Evolutionary conservation across 2,329 filamentous ascomycete species (phyloP).

Genomic region (Sarocladium strictum): DNA sequence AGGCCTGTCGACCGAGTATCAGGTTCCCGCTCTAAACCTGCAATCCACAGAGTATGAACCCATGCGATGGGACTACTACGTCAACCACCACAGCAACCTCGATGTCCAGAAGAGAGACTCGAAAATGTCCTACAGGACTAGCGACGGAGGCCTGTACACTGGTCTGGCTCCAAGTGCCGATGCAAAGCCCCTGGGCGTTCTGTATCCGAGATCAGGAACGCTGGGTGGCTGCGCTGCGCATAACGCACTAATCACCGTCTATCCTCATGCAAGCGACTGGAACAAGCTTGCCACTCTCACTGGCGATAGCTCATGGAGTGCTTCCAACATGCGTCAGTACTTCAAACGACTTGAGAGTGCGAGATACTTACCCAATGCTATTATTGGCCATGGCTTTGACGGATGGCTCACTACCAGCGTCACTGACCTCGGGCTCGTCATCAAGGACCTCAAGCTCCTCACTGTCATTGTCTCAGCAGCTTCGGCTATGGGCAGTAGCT

Average conservation of each 20-base stretch:
- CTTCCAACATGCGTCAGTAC: constrained; percentile 33
- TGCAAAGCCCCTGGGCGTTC: constrained; percentile 32
- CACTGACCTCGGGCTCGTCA: constrained; percentile 16
- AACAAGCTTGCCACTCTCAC: constrained; percentile 32
- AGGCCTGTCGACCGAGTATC: constrained; percentile 24
- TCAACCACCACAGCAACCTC: constrained; percentile 51
- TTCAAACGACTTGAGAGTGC: constrained; percentile 37
- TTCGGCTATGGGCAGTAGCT: constrained; percentile 20
- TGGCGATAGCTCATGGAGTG: constrained; percentile 35
- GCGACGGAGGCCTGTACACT: constrained; percentile 28
- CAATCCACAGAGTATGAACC: constrained; percentile 21
- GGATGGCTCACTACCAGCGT: constrained; percentile 28
- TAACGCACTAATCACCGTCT: constrained; percentile 32
- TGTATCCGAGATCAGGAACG: constrained; percentile 38
- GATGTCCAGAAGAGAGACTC: constrained; percentile 39
- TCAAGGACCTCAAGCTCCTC: constrained; percentile 23
- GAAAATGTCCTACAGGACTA: constrained; percentile 35
- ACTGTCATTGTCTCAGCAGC: constrained; percentile 21
- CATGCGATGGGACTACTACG: constrained; percentile 52
- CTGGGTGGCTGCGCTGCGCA: constrained; percentile 34
- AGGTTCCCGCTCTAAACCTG: constrained; percentile 21
- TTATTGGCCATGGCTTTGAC: constrained; percentile 34
- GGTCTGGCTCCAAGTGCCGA: constrained; percentile 27
- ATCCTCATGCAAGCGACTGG: constrained; percentile 36
- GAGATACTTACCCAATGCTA: constrained; percentile 31